A percentile compares a stretch with the other conserved stretches of the same genome.
Conservation (phyloP, 768 basidiomycete genomes). For the Kwoniella shandongensis region DNA sequence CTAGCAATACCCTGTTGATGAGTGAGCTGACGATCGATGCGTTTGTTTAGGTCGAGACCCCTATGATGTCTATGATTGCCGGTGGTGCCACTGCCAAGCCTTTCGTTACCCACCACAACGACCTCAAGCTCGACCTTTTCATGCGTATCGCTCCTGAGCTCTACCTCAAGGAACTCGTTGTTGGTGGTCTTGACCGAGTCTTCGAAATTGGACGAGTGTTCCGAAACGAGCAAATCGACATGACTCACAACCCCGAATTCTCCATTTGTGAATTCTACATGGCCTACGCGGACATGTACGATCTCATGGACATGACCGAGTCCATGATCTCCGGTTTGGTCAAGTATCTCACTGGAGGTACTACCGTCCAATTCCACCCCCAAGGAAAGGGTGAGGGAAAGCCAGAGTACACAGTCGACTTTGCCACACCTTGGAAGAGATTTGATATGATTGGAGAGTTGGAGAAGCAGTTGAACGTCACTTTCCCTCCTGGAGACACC, state of each 20-base stretch:
- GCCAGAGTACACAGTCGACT: slow-evolving; percentile 72
- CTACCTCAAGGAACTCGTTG: slow-evolving; percentile 95
- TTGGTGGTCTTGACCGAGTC: slow-evolving; percentile 94
- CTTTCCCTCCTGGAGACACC: slow-evolving; percentile 88
- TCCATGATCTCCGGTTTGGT: slow-evolving; percentile 85
- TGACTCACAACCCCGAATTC: slow-evolving; percentile 99
- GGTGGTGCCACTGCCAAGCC: slow-evolving; percentile 99
- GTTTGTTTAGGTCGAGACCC: slow-evolving; percentile 73
- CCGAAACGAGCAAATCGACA: slow-evolving; percentile 96
- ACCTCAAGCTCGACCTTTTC: slow-evolving; percentile 92
- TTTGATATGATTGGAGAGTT: slow-evolving; percentile 97
- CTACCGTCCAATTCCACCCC: slow-evolving; percentile 79
- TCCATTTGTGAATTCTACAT: slow-evolving; percentile 99
- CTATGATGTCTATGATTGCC: slow-evolving; percentile 93
- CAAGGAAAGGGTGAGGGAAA: slow-evolving; percentile 76
- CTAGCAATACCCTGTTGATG: not conserved
- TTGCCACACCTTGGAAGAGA: slow-evolving; percentile 92
- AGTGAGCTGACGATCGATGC: not conserved
- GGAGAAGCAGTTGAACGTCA: slow-evolving; percentile 87
- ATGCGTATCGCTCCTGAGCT: slow-evolving; percentile 97
- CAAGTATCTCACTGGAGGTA: slow-evolving; percentile 70
- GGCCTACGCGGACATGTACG: slow-evolving; percentile 99
- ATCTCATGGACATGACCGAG: slow-evolving; percentile 97
- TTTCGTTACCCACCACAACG: slow-evolving; percentile 98
- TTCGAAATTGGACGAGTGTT: slow-evolving; percentile 98